Percentiles rank a stretch among this genome's conserved stretches.
phyloP scores from a whole-genome alignment of 192 early-diverging fungal species.

The Entomortierella beljakovae region DNA sequence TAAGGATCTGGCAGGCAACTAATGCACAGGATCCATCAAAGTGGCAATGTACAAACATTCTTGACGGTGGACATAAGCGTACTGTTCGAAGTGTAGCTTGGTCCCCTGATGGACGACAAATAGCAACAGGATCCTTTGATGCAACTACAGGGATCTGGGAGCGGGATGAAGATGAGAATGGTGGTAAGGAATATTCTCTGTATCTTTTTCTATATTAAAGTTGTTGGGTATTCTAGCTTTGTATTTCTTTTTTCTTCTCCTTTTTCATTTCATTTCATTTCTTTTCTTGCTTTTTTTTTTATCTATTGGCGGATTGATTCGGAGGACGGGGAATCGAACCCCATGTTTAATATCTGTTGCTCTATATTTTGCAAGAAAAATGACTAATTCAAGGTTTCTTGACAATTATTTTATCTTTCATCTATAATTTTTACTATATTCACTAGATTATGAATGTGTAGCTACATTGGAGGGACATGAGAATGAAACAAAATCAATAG shows the following conservation, averaged over 20 bases:
- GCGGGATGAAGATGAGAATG: constrained; percentile 64
- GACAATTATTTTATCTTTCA: neutral
- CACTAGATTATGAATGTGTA: constrained; percentile 83
- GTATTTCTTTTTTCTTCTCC: too few species aligned
- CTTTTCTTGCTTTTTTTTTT: neutral
- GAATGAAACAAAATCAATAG: constrained; percentile 95
- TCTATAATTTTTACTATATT: neutral
- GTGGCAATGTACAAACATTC: constrained; percentile 78
- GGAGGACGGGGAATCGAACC: too few species aligned
- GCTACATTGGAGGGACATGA: constrained; percentile 98
- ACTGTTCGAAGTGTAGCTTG: constrained; percentile 92
- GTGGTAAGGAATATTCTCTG: constrained; percentile 19
- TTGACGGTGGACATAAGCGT: constrained; percentile 91
- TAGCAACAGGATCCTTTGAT: constrained; percentile 95
- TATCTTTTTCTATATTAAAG: too few species aligned
- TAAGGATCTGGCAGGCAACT: constrained; percentile 82
- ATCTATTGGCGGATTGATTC: too few species aligned
- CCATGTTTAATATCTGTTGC: neutral
- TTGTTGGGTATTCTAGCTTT: too few species aligned
- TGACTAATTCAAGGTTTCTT: neutral
- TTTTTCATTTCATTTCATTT: neutral
- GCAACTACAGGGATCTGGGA: constrained; percentile 95
- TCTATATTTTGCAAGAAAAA: neutral
- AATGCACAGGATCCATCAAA: constrained; percentile 53
- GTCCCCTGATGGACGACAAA: constrained; percentile 73